Evolutionary conservation across 208 protist species (phyloP), one percentile per base, ranked within the genome.

Genomic region (Crithidia fasciculata): DNA sequence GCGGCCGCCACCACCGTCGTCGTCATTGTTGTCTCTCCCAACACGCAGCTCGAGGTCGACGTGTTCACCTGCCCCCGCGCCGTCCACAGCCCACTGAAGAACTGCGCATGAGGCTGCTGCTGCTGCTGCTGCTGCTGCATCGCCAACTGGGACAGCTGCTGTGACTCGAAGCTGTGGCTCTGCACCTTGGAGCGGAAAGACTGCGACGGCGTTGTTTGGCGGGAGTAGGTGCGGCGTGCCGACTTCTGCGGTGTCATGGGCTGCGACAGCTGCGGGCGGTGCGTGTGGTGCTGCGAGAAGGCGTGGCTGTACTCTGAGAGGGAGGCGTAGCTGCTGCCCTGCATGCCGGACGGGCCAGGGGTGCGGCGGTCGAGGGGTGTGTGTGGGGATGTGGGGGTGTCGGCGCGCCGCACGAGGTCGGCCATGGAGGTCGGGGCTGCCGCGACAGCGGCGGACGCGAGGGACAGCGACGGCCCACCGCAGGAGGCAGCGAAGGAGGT

Each of bases 221-320:
- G 72, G 5, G 66, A 74, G 19, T 70, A 50, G 45, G 60, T 68
- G 9, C 79, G 79, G 16, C 72, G 67, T 2, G 77, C 43, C 0
- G 83, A 85, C 61, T 87, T 89, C 59, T 86, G 87, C 44, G 87
- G 87, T 8, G 87, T 89, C 54, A 53, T 57, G 41, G 72, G 69
- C 53, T 71, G 64, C 39, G 77, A 72, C 56, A 75, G 61, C 40
- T 66, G 71, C 12, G 58, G 78, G 8, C 76, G 72, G 47, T 44
- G 62, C 53, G 67, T 71, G 36, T 56, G 76, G 40, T 47, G 67
- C 54, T 58, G 47, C 6, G 64, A 68, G 49, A 61, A 43, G 5
- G 47, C 58, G 57, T 52, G 56, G 39, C 64, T 74, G 71, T 39
- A 37, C 49, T 75, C 58, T 15, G 75, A 55, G 19, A 53, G 62